Evolutionary conservation across 176 grass and related monocot genomes (phyloP), one percentile per base, ranked within the genome.

Genomic region (Carex scoparia): DNA sequence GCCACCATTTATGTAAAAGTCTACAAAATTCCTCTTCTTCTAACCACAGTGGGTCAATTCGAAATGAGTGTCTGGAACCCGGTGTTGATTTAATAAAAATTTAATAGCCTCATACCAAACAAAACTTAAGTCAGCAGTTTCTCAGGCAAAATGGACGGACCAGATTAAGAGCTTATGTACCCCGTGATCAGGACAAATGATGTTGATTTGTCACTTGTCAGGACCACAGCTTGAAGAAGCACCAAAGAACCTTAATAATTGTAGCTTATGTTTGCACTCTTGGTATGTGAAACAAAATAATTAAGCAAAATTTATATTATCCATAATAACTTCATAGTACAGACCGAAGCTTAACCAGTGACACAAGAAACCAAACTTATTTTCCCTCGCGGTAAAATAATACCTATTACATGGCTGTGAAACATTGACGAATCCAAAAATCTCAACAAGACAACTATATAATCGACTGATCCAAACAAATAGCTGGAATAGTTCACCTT

Each of bases 381-480:
- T 76, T 79, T 79, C 8, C 9, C 48, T 51, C 53, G 58, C 27
- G 58, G 13, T 12, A 33, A 16, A 58, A 2, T 14, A 58, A 58
- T 57, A 35, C 53, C 58, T 79, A 56, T 58, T 79, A 9, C 74
- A 37, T 16, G 4, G 53, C 51, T 58, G 28, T 33, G 28, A 58
- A 55, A 33, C 53, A 79, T 33, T 3, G 16, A 58, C 23, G 16
- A 18, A 30, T 79, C 42, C 9, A 55, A 72, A 74, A 75, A 54
- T 54, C 14, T 80, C 53, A 61, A 80, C 28, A 80, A 80, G 51
- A 57, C 53, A 61, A 81, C 59, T 65, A 49, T 60, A 64, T 46
- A 63, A 81, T 48, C 0, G 4, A 63, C 10, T 18, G n/a, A 64
- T 48, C 51, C 3, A 65, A 81, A 64, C 15, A 54, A 58, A 35